Conservation (phyloP, 352 stramenopile genomes). For the Phytopythium ostracodes region DNA sequence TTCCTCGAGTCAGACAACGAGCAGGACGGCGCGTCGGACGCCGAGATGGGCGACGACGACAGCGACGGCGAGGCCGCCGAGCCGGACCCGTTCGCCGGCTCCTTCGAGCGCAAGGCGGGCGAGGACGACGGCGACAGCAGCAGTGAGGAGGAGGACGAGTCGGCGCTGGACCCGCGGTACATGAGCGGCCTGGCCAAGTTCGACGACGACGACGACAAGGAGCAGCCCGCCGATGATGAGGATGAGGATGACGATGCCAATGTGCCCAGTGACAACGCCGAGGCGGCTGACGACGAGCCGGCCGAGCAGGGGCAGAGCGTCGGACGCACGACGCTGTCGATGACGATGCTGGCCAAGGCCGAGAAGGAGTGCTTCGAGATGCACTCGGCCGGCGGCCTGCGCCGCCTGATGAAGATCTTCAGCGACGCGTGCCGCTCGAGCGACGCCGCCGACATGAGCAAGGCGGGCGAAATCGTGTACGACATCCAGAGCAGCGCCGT, state of each 20-base stretch:
- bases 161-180: slow-evolving; percentile 74
- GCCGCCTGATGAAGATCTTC: slow-evolving; percentile 92
- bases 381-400: slow-evolving; percentile 84
- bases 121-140: slow-evolving; percentile 53
- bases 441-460: slow-evolving; percentile 71
- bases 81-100: slow-evolving; percentile 14
- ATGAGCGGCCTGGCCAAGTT: slow-evolving; percentile 41
- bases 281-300: slow-evolving; percentile 8
- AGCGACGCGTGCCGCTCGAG: slow-evolving; percentile 92
- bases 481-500: slow-evolving; percentile 91
- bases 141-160: slow-evolving; percentile 84
- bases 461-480: slow-evolving; percentile 82
- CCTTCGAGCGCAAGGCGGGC: slow-evolving; percentile 14
- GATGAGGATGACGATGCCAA: slow-evolving; percentile 20
- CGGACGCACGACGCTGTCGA: slow-evolving; percentile 69
- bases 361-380: slow-evolving; percentile 90
- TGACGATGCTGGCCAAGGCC: slow-evolving; percentile 65
- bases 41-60: slow-evolving; percentile 18
- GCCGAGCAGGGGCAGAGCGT: slow-evolving; percentile 20
- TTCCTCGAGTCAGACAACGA: slow-evolving; percentile 75
- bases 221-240: slow-evolving; percentile 19
- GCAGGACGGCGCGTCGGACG: slow-evolving; percentile 16
- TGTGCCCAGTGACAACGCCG: slow-evolving; percentile 12
- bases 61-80: slow-evolving; percentile 24
- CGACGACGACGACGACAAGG: slow-evolving; percentile 29